Evolutionary conservation across 1,284 basidiomycete genomes (phyloP).

Genomic region (Bjerkandera adusta): DNA sequence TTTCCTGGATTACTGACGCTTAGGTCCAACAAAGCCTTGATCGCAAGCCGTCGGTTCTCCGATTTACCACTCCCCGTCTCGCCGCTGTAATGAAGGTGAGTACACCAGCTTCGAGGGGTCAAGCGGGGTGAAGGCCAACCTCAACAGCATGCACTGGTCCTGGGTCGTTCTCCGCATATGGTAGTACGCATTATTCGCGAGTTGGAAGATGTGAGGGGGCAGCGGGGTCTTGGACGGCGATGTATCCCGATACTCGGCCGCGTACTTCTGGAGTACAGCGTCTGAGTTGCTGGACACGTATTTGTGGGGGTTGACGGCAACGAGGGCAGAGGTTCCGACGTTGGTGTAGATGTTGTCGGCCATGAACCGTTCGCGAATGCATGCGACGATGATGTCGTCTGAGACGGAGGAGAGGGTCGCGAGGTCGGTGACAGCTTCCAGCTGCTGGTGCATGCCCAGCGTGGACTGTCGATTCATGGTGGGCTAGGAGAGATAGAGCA

Average conservation of each 20-base stretch:
- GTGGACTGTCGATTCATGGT: constrained; percentile 33
- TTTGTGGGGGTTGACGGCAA: constrained; percentile 89
- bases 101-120: too few relatives aligned
- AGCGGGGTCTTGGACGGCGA: constrained; percentile 42
- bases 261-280: constrained; percentile 80
- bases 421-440: constrained; percentile 69
- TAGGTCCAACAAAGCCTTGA: constrained; percentile 88
- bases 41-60: constrained; percentile 85
- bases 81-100: constrained; percentile 51
- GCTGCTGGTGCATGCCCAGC: constrained; percentile 49
- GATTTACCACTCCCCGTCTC: constrained; percentile 94
- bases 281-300: constrained; percentile 81
- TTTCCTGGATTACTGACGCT: constrained; percentile 89
- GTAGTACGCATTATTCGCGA: constrained; percentile 91
- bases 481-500: constrained; percentile 13
- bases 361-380: constrained; percentile 85
- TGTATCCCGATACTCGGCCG: constrained; percentile 61
- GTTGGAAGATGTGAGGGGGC: constrained; percentile 81
- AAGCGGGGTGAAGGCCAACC: too few relatives aligned
- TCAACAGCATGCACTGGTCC: constrained; percentile 88
- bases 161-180: constrained; percentile 94
- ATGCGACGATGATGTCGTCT: constrained; percentile 79
- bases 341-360: constrained; percentile 80
- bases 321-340: constrained; percentile 68
- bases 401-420: constrained; percentile 56